These are phyloP conservation scores for Ambrosia trifida DNA, from an alignment of 129 eudicot species.

Conservation along the genomic window DNA sequence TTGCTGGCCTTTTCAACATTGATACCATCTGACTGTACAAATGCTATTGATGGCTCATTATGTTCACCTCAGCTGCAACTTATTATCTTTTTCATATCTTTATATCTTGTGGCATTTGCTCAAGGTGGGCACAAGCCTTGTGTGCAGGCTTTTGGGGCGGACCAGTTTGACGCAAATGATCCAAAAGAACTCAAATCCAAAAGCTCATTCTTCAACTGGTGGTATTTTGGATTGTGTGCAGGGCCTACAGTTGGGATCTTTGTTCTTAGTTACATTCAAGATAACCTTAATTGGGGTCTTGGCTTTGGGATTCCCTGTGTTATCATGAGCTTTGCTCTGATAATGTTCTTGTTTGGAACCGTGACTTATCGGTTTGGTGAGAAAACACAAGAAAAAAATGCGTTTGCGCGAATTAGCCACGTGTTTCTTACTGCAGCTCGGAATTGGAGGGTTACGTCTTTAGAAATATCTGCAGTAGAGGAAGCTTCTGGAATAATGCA, in stretches of 20 bases:
- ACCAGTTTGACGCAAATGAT: slow-evolving; percentile 64
- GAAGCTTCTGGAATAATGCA: slow-evolving; percentile 39
- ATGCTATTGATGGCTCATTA: background rate
- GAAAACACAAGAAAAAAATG: slow-evolving; percentile 37
- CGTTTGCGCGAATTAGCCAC: slow-evolving; percentile 40
- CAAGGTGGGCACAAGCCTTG: slow-evolving; percentile 72
- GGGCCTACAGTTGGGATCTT: slow-evolving; percentile 45
- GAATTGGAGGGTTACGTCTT: slow-evolving; percentile 35
- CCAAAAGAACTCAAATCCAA: slow-evolving; percentile 52
- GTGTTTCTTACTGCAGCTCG: slow-evolving; percentile 44
- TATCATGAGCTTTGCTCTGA: slow-evolving; percentile 46
- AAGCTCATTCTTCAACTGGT: slow-evolving; percentile 83
- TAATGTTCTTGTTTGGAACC: slow-evolving; percentile 53
- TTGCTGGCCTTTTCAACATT: slow-evolving; percentile 69
- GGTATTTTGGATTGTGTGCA: slow-evolving; percentile 49
- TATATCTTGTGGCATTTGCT: slow-evolving; percentile 66
- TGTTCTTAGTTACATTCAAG: slow-evolving; percentile 60
- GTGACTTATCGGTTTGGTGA: slow-evolving; percentile 44
- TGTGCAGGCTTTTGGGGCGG: slow-evolving; percentile 74
- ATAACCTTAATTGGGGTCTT: slow-evolving; percentile 65
- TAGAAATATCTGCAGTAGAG: slow-evolving; percentile 26
- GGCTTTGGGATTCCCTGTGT: slow-evolving; percentile 80
- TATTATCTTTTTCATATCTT: slow-evolving; percentile 44
- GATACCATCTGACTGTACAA: slow-evolving; percentile 37
- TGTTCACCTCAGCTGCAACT: slow-evolving; percentile 42